Conservation (phyloP, 139 green algal species). For the Asterochloris erici region DNA sequence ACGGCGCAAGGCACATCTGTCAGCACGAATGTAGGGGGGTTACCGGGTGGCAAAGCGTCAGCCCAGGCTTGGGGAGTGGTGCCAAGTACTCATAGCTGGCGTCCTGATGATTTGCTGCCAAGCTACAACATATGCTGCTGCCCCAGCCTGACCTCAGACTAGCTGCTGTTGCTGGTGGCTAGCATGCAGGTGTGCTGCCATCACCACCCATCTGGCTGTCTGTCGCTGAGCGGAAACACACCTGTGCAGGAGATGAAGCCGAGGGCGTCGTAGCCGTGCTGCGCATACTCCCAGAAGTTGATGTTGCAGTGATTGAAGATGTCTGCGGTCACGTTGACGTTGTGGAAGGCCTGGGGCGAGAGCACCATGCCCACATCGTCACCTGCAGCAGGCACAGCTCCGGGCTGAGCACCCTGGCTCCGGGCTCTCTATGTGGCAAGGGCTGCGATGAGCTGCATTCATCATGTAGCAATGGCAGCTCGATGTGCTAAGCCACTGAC, state of each 20-base stretch:
- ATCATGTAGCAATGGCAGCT: too few species aligned
- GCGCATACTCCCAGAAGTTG: slow-evolving; percentile 68
- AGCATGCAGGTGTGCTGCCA: background rate
- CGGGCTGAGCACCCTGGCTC: too few species aligned
- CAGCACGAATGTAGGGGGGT: background rate
- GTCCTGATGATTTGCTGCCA: background rate
- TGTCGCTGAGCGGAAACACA: background rate
- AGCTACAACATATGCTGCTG: background rate
- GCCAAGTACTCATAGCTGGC: background rate
- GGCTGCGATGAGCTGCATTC: too few species aligned
- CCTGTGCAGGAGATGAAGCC: slow-evolving; percentile 64
- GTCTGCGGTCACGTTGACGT: slow-evolving; percentile 62
- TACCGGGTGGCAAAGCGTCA: background rate
- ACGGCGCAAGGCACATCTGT: background rate
- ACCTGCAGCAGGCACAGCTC: slow-evolving; percentile 9
- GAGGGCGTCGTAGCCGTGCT: slow-evolving; percentile 57
- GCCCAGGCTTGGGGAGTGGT: background rate
- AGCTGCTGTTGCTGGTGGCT: background rate
- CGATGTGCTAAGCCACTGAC: too few species aligned
- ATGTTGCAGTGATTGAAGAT: slow-evolving; percentile 88
- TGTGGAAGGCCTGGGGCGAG: slow-evolving; percentile 70
- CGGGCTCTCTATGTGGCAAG: too few species aligned
- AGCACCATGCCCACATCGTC: slow-evolving; percentile 62
- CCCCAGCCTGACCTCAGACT: background rate
- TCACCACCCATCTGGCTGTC: background rate